Conservation (phyloP, 2,329 filamentous ascomycete genomes). For the Aspergillus pseudotamarii region DNA sequence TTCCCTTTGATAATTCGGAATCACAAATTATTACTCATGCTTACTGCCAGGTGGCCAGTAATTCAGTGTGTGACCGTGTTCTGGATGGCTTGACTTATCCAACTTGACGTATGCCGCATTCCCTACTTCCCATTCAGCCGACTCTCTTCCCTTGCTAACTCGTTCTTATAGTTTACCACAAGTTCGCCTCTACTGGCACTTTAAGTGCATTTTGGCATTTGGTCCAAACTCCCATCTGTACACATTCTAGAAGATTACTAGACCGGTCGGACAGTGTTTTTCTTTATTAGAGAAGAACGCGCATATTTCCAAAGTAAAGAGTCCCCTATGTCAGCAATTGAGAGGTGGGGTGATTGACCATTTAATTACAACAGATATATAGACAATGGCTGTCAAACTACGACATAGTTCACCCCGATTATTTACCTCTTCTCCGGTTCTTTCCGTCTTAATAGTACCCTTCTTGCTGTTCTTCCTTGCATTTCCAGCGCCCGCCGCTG, state of each 20-base stretch:
- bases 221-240: background rate
- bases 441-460: conserved; percentile 52
- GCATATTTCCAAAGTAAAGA: background rate
- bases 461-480: conserved; percentile 57
- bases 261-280: background rate
- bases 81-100: conserved; percentile 30
- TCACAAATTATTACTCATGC: conserved; percentile 15
- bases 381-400: conserved; percentile 36
- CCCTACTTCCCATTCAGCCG: background rate
- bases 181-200: background rate
- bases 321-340: background rate
- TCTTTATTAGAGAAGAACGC: background rate
- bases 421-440: conserved; percentile 32
- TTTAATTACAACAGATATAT: conserved; percentile 16
- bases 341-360: background rate
- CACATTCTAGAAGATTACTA: background rate
- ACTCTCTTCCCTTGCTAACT: conserved; percentile 1
- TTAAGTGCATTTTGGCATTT: conserved; percentile 1
- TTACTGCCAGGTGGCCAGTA: conserved; percentile 39
- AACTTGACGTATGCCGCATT: conserved; percentile 9
- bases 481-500: conserved; percentile 59
- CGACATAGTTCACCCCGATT: conserved; percentile 23
- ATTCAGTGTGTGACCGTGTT: conserved; percentile 26
- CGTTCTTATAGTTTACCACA: conserved; percentile 13
- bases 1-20: conserved; percentile 11